These are phyloP conservation scores for Allantophomopsis lycopodina DNA, from an alignment of 2,329 filamentous ascomycete species.

Conservation along the genomic window DNA sequence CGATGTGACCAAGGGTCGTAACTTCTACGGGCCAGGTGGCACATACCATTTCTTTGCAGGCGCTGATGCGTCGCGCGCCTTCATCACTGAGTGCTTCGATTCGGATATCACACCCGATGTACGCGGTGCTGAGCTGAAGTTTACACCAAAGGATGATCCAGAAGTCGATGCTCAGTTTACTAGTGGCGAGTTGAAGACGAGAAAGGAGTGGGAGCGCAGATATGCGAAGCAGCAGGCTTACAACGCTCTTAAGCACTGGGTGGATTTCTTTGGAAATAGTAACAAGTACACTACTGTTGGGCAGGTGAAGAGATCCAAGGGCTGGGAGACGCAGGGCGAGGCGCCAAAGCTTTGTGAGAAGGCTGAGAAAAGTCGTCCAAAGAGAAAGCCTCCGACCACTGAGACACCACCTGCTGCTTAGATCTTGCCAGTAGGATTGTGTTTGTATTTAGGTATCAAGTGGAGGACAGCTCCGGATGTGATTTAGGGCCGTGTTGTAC, in stretches of 20 bases:
- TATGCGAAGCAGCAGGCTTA: constrained; percentile 51
- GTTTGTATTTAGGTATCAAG: too few species aligned
- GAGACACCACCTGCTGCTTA: background rate
- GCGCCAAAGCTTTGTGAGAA: constrained; percentile 44
- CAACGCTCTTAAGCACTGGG: constrained; percentile 66
- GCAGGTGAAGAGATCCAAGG: constrained; percentile 47
- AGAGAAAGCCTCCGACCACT: constrained; percentile 42
- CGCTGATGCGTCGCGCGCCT: constrained; percentile 73
- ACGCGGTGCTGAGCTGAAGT: constrained; percentile 80
- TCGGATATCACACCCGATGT: constrained; percentile 69
- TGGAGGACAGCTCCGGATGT: too few species aligned
- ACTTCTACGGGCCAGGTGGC: constrained; percentile 72
- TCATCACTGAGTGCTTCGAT: constrained; percentile 84
- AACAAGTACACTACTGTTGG: constrained; percentile 76
- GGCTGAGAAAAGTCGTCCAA: constrained; percentile 44
- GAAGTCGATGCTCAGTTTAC: constrained; percentile 45
- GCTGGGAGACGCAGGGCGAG: constrained; percentile 45
- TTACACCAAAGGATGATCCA: constrained; percentile 48
- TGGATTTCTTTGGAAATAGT: constrained; percentile 65
- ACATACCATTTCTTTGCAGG: constrained; percentile 81
- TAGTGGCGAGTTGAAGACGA: constrained; percentile 33
- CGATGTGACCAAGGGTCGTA: constrained; percentile 58
- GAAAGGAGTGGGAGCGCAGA: constrained; percentile 48
- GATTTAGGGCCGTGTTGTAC: too few species aligned
- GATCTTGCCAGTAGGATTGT: background rate